Conservation (phyloP, 495 filamentous ascomycete genomes). For the Parathielavia appendiculata region DNA sequence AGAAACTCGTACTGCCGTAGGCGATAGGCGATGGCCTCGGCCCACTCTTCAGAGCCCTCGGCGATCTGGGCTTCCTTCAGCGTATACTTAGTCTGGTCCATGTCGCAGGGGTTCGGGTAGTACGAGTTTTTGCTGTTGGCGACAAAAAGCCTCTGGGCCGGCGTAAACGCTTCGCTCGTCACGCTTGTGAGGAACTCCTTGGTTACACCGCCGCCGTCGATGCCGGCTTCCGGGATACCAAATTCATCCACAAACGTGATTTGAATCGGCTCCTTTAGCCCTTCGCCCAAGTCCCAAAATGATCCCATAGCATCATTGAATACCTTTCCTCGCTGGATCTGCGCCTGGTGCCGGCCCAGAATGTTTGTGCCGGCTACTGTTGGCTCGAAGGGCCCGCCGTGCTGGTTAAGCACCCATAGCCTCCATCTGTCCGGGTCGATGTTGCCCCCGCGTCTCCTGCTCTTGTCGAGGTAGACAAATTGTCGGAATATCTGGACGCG, state of each 20-base stretch:
- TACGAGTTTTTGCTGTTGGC: slow-evolving; percentile 86
- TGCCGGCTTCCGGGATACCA: slow-evolving; percentile 79
- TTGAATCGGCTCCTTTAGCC: slow-evolving; percentile 93
- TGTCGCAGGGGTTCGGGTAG: slow-evolving; percentile 77
- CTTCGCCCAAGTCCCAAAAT: slow-evolving; percentile 75
- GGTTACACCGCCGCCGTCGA: slow-evolving; percentile 94
- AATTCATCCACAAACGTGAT: slow-evolving; percentile 96
- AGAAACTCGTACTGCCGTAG: slow-evolving; percentile 84
- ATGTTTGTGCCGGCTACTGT: slow-evolving; percentile 40
- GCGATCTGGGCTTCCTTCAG: slow-evolving; percentile 49
- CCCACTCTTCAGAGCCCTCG: slow-evolving; percentile 51
- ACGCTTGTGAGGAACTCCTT: slow-evolving; percentile 96
- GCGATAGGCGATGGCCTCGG: slow-evolving; percentile 53
- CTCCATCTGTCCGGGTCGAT: slow-evolving; percentile 79
- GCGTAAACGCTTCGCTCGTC: slow-evolving; percentile 75
- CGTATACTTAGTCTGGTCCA: slow-evolving; percentile 65
- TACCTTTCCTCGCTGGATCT: slow-evolving; percentile 70
- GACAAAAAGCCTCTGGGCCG: slow-evolving; percentile 53
- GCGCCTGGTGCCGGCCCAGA: slow-evolving; percentile 69
- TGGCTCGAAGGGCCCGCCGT: slow-evolving; percentile 30
- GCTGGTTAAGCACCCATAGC: slow-evolving; percentile 50
- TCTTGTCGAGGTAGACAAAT: slow-evolving; percentile 80
- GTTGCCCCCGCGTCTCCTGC: slow-evolving; percentile 65
- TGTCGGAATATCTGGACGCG: slow-evolving; percentile 91
- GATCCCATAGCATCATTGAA: slow-evolving; percentile 83